Conservation (phyloP, 768 basidiomycete species). For the Zangia roseola region DNA sequence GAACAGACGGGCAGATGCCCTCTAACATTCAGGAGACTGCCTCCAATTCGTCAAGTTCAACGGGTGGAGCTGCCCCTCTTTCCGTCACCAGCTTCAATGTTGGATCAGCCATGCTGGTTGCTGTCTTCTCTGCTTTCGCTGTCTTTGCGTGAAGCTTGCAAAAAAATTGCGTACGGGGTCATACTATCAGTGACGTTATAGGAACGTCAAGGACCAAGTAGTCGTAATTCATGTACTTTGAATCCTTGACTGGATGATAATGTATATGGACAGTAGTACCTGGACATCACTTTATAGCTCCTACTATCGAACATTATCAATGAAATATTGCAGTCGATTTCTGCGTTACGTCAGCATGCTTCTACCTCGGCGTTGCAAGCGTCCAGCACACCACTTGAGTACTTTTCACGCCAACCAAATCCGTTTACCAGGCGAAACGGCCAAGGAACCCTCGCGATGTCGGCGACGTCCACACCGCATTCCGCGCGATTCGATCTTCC, state of each 20-base stretch:
- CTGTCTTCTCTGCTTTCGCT: slow-evolving; percentile 35
- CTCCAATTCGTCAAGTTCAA: slow-evolving; percentile 20
- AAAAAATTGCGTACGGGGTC: background rate
- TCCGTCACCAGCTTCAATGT: slow-evolving; percentile 20
- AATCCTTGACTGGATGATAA: no score
- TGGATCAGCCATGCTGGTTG: slow-evolving; percentile 30
- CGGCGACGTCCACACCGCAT: slow-evolving; percentile 28
- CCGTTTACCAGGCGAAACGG: background rate
- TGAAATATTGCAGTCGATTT: no score
- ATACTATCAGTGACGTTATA: background rate
- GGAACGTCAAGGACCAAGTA: background rate
- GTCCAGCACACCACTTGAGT: no score
- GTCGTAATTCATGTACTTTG: background rate
- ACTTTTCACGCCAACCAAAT: background rate
- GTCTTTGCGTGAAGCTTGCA: slow-evolving; percentile 23
- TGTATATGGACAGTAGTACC: background rate
- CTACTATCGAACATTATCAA: background rate
- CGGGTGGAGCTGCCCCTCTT: slow-evolving; percentile 20
- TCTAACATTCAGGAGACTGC: slow-evolving; percentile 25
- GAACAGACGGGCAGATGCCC: slow-evolving; percentile 32
- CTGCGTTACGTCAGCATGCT: slow-evolving; percentile 24
- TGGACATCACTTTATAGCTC: no score
- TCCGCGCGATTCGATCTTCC: slow-evolving; percentile 40
- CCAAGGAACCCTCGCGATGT: slow-evolving; percentile 18
- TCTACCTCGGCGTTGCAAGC: no score